phyloP scores from a whole-genome alignment of 2,329 filamentous ascomycete genomes.

The Chaetothyriales sp. region DNA sequence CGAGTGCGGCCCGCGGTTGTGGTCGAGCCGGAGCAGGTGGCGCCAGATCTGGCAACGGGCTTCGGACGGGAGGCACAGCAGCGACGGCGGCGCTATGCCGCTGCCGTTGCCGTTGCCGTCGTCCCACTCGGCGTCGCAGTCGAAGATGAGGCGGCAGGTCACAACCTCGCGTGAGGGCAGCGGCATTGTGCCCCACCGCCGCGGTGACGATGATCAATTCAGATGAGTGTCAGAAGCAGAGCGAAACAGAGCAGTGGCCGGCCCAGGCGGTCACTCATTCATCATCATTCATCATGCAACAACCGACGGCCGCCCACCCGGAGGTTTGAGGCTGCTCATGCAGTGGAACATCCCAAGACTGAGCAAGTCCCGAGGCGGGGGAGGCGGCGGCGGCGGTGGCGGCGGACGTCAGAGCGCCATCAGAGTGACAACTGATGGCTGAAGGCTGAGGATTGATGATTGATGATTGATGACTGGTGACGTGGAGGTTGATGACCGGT shows the following conservation, averaged over 20 bases:
- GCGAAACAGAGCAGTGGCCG: neutral
- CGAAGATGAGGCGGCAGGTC: slow-evolving; percentile 11
- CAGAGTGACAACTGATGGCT: neutral
- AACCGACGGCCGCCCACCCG: neutral
- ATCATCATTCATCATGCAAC: neutral
- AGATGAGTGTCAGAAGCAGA: neutral
- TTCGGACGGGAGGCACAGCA: slow-evolving; percentile 11
- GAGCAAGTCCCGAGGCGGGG: neutral
- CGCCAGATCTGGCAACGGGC: slow-evolving; percentile 13
- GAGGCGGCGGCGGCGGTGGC: too few relatives aligned
- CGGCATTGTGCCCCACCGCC: slow-evolving; percentile 5
- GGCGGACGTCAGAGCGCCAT: neutral
- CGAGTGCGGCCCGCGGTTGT: slow-evolving; percentile 10
- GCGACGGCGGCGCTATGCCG: slow-evolving; percentile 4
- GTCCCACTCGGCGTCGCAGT: slow-evolving; percentile 8
- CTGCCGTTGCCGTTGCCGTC: slow-evolving; percentile 1
- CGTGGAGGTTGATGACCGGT: too few relatives aligned
- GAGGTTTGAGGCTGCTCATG: neutral
- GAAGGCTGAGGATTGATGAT: neutral
- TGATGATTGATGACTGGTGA: neutral
- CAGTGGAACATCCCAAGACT: neutral
- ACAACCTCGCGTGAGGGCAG: slow-evolving; percentile 12
- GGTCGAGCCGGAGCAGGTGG: slow-evolving; percentile 9
- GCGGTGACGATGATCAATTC: neutral
- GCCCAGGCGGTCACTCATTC: neutral